These are phyloP conservation scores for Pleurotus tuber-regium DNA, from an alignment of 768 basidiomycete genomes.

Conservation along the genomic window DNA sequence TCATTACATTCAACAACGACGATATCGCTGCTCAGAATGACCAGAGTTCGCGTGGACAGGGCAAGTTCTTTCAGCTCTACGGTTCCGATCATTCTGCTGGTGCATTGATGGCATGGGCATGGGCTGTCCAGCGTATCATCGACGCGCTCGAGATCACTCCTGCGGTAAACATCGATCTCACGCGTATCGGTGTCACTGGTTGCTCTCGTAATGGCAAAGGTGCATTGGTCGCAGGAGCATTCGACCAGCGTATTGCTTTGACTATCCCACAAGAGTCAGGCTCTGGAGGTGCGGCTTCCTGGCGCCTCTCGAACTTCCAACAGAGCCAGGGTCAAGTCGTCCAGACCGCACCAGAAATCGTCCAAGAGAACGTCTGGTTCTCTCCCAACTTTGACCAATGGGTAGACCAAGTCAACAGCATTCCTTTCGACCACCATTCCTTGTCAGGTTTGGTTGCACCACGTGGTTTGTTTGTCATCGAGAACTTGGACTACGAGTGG, in stretches of 20 bases:
- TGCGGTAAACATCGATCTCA: constrained; percentile 42
- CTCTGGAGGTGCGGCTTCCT: constrained; percentile 55
- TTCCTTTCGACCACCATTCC: constrained; percentile 61
- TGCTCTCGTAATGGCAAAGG: constrained; percentile 64
- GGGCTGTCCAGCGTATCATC: constrained; percentile 58
- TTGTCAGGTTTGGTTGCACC: constrained; percentile 56
- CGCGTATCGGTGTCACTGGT: constrained; percentile 51
- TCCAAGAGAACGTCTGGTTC: constrained; percentile 64
- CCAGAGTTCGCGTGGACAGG: constrained; percentile 44
- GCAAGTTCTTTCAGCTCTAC: constrained; percentile 62
- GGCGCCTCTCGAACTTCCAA: constrained; percentile 45
- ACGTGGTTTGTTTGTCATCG: constrained; percentile 50
- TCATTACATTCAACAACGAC: constrained; percentile 51
- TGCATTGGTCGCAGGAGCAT: constrained; percentile 55
- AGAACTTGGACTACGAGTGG: constrained; percentile 57
- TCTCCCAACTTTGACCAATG: constrained; percentile 45
- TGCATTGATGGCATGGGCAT: constrained; percentile 61
- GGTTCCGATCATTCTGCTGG: constrained; percentile 42
- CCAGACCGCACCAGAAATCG: constrained; percentile 57
- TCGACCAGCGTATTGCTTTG: constrained; percentile 55
- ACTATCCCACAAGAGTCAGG: constrained; percentile 65
- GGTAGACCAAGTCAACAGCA: constrained; percentile 38
- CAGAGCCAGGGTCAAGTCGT: constrained; percentile 21
- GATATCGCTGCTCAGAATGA: constrained; percentile 49
- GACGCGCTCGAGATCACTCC: constrained; percentile 53